Conservation (phyloP, 352 stramenopile genomes). For the Phytophthora foliorum region DNA sequence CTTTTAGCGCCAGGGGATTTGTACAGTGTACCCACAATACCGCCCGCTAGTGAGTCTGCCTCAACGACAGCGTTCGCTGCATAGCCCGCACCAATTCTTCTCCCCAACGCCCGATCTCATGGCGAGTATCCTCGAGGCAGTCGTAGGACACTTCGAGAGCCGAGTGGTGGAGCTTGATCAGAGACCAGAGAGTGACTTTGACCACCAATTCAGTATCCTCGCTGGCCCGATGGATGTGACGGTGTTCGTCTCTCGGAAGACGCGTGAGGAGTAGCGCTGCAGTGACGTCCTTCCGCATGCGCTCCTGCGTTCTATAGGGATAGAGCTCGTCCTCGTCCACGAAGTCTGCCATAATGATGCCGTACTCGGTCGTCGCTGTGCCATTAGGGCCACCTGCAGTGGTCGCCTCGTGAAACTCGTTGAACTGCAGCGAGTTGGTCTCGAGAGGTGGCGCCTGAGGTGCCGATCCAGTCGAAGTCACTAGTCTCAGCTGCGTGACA, state of each 20-base stretch:
- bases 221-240: conserved; percentile 4
- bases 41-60: conserved; percentile 26
- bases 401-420: conserved; percentile 35
- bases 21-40: conserved; percentile 13
- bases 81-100: conserved; percentile 46
- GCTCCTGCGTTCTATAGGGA: conserved; percentile 33
- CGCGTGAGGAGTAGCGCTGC: conserved; percentile 38
- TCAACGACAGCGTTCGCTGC: conserved; percentile 31
- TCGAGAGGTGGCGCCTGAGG: conserved; percentile 32
- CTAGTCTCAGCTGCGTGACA: conserved; percentile 45
- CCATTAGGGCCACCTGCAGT: conserved; percentile 15
- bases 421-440: conserved; percentile 53
- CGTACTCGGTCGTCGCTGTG: conserved; percentile 24
- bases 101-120: conserved; percentile 44
- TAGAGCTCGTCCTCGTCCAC: conserved; percentile 53
- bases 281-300: conserved; percentile 43
- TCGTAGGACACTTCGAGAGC: conserved; percentile 38
- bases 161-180: conserved; percentile 49
- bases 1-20: too few species aligned
- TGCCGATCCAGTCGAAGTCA: conserved; percentile 29
- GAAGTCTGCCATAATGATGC: conserved; percentile 44
- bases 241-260: conserved; percentile 31
- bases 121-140: conserved; percentile 37
- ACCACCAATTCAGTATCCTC: conserved; percentile 37
- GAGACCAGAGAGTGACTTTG: conserved; percentile 44